These are phyloP conservation scores for Abortiporus biennis DNA, from an alignment of 1,284 basidiomycete species.

Conservation along the genomic window DNA sequence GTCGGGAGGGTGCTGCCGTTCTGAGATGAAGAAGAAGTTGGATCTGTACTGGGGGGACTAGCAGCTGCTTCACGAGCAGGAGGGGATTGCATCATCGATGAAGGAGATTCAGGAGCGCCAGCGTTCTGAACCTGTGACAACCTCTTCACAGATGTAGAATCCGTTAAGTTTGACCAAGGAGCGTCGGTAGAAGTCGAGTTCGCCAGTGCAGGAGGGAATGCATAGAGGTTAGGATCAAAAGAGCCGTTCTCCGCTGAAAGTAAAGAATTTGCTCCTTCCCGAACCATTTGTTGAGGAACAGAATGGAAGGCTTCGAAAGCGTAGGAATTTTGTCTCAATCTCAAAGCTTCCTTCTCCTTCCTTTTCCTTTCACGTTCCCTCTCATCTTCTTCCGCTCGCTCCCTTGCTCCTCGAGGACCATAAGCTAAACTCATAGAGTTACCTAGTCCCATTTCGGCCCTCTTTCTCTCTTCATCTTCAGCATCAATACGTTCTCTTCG, in stretches of 20 bases:
- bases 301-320: constrained; percentile 76
- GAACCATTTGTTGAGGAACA: constrained; percentile 38
- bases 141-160: constrained; percentile 25
- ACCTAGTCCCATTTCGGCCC: constrained; percentile 27
- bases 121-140: constrained; percentile 18
- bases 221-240: constrained; percentile 8
- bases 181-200: constrained; percentile 14
- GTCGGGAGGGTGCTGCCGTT: constrained; percentile 17
- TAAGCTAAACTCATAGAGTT: constrained; percentile 25
- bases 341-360: constrained; percentile 45
- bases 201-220: constrained; percentile 16
- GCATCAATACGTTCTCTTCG: constrained; percentile 26
- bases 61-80: constrained; percentile 7
- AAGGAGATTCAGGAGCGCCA: constrained; percentile 10
- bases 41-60: constrained; percentile 12
- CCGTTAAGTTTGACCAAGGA: constrained; percentile 22
- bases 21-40: constrained; percentile 16
- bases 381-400: constrained; percentile 62
- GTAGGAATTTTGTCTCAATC: constrained; percentile 33
- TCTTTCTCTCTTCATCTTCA: constrained; percentile 38
- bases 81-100: constrained; percentile 10
- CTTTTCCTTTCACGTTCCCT: constrained; percentile 44
- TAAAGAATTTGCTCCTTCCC: constrained; percentile 28
- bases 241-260: constrained; percentile 26
- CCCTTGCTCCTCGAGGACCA: constrained; percentile 46